phyloP scores from a whole-genome alignment of 2,329 filamentous ascomycete species.

The Apiospora kogelbergensis region DNA sequence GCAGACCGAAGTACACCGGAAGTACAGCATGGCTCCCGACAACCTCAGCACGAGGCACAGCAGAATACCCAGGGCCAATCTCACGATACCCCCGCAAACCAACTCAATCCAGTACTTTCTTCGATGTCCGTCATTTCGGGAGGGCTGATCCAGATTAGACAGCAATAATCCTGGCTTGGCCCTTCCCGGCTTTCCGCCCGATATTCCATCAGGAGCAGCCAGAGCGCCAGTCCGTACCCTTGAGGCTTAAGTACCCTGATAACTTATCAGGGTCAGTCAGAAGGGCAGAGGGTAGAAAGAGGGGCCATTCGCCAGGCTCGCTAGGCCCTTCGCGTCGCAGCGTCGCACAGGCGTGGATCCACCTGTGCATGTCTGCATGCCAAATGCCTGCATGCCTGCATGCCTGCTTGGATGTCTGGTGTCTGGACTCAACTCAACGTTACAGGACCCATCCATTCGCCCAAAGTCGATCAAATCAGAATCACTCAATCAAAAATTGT shows the following conservation, averaged over 20 bases:
- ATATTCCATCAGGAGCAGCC: no score
- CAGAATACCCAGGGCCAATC: neutral
- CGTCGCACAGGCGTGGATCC: neutral
- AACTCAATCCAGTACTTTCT: neutral
- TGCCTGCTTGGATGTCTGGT: no score
- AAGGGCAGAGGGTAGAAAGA: no score
- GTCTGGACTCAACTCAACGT: neutral
- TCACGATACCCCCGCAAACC: slow-evolving; percentile 7
- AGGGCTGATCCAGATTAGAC: neutral
- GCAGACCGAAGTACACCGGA: neutral
- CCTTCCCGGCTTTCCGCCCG: neutral
- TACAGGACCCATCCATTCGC: neutral
- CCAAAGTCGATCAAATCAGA: slow-evolving; percentile 3
- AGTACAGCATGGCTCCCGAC: neutral
- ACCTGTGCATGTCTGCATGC: neutral
- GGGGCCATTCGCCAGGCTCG: neutral
- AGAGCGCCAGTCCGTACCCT: no score
- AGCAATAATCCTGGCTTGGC: neutral
- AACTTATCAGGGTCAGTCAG: neutral
- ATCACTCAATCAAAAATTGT: slow-evolving; percentile 1
- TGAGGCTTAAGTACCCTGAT: neutral
- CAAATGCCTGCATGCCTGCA: no score
- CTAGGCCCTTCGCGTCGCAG: neutral
- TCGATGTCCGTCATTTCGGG: neutral
- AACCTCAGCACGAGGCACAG: neutral